phyloP scores from a whole-genome alignment of 768 basidiomycete genomes.

The Tubosaeta sp. region DNA sequence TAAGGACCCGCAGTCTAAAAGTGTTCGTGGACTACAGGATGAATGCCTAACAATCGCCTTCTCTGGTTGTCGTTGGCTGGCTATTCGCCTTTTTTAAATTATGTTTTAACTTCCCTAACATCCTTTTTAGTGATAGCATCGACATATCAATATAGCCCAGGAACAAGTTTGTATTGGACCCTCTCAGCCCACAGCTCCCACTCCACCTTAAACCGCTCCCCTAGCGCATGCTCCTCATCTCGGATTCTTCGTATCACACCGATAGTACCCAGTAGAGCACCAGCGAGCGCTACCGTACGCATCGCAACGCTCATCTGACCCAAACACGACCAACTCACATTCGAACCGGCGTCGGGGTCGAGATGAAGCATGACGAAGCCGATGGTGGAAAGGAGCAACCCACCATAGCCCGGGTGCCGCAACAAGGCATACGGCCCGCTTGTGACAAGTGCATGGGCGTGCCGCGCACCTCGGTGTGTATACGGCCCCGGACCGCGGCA shows the following conservation, averaged over 20 bases:
- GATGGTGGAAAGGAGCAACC: slow-evolving; percentile 29
- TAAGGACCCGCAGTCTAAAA: no score
- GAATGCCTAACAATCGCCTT: no score
- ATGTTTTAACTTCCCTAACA: no score
- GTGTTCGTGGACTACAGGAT: no score
- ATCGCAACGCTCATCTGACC: not conserved
- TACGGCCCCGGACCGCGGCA: not conserved
- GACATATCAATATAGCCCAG: slow-evolving; percentile 38
- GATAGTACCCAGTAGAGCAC: slow-evolving; percentile 2
- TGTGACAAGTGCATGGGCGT: slow-evolving; percentile 25
- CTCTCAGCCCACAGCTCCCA: slow-evolving; percentile 36
- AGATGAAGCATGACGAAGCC: slow-evolving; percentile 15
- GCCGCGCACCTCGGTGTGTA: not conserved
- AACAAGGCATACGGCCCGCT: slow-evolving; percentile 25
- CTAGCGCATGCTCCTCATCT: slow-evolving; percentile 12
- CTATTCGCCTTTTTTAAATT: no score
- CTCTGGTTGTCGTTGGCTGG: no score
- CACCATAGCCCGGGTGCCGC: slow-evolving; percentile 29
- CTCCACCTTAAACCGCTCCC: slow-evolving; percentile 12
- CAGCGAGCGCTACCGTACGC: slow-evolving; percentile 9
- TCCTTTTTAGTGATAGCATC: not conserved
- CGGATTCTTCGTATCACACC: slow-evolving; percentile 8
- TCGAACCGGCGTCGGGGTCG: not conserved
- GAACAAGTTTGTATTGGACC: slow-evolving; percentile 48
- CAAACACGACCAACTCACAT: no score